These are phyloP conservation scores for Prunus mume DNA, from an alignment of 306 rosid genomes.

Conservation along the genomic window DNA sequence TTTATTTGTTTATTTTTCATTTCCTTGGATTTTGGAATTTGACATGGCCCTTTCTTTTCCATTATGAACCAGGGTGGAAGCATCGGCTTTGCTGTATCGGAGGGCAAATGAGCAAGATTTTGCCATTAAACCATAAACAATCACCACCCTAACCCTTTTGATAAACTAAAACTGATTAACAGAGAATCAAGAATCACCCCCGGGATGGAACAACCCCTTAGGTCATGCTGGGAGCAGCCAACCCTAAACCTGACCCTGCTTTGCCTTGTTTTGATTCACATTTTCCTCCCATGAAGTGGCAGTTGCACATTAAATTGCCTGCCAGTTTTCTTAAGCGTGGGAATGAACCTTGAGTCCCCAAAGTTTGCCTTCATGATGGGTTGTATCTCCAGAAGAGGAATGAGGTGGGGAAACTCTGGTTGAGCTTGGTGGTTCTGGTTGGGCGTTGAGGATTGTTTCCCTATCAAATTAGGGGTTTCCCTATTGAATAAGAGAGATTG, in stretches of 20 bases:
- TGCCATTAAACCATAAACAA: constrained; percentile 61
- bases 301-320: constrained; percentile 3
- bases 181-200: constrained; percentile 31
- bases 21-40: constrained; percentile 1
- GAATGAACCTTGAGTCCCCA: constrained; percentile 1
- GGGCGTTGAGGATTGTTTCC: background rate
- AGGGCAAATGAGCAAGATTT: constrained; percentile 94
- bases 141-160: constrained; percentile 33
- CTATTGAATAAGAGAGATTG: background rate
- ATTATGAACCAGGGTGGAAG: constrained; percentile 82
- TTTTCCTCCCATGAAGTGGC: constrained; percentile 19
- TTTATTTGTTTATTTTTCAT: background rate
- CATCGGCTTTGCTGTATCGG: constrained; percentile 97
- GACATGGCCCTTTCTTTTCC: constrained; percentile 22
- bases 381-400: background rate
- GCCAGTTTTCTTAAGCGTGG: constrained; percentile 3
- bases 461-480: background rate
- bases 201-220: constrained; percentile 16
- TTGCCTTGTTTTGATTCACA: constrained; percentile 17
- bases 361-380: background rate
- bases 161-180: constrained; percentile 49
- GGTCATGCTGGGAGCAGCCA: constrained; percentile 19
- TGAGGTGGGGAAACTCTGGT: background rate
- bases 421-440: constrained; percentile 6
- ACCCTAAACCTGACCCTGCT: constrained; percentile 27